Conservation (phyloP, 345 rosid species). For the Eucalyptus lansdowneana region DNA sequence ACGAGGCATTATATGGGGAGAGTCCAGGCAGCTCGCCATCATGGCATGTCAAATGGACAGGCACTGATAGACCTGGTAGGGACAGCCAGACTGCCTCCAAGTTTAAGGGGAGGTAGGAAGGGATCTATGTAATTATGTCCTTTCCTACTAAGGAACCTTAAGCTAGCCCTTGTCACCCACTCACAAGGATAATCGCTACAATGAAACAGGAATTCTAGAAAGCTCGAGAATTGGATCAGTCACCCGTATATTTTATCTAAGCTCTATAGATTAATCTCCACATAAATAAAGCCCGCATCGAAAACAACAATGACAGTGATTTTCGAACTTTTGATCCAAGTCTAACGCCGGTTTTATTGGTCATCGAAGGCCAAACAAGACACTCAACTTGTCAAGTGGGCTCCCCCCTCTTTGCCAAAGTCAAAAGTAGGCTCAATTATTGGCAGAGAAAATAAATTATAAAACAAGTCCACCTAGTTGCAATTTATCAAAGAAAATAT, state of each 20-base stretch:
- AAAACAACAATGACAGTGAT: background rate
- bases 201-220: background rate
- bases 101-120: too few relatives aligned
- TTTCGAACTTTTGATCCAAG: background rate
- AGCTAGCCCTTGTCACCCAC: background rate
- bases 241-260: background rate
- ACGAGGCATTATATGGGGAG: fast-evolving
- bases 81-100: background rate
- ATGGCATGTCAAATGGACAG: background rate
- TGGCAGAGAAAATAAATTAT: background rate
- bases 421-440: background rate
- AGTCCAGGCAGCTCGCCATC: background rate
- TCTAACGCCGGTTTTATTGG: background rate
- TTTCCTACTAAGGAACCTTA: too few relatives aligned
- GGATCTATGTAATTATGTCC: too few relatives aligned
- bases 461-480: background rate
- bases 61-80: background rate
- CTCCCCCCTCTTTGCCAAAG: background rate
- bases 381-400: background rate
- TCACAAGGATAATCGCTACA: background rate
- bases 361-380: background rate
- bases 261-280: background rate
- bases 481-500: background rate
- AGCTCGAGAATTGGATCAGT: background rate
- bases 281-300: background rate